phyloP scores from a whole-genome alignment of 495 filamentous ascomycete genomes.

The Penicillium arizonense region DNA sequence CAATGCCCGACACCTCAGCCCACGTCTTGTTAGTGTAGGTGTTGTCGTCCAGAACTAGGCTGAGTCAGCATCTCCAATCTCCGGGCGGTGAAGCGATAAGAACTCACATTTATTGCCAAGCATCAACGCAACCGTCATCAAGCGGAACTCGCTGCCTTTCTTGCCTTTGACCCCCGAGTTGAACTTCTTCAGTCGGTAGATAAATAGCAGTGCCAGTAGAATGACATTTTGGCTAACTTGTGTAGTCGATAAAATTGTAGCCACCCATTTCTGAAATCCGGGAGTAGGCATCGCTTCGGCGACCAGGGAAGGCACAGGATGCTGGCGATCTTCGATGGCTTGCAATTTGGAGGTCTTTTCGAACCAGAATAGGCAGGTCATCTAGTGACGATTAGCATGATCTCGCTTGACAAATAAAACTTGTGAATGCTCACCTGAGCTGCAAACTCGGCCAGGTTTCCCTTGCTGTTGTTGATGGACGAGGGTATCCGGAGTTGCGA shows the following conservation, averaged over 20 bases:
- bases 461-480: slow-evolving; percentile 70
- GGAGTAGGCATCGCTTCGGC: slow-evolving; percentile 71
- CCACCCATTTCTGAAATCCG: slow-evolving; percentile 92
- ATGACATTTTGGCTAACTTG: slow-evolving; percentile 98
- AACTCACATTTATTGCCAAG: slow-evolving; percentile 92
- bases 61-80: slow-evolving; percentile 26
- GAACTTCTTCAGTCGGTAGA: slow-evolving; percentile 87
- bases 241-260: slow-evolving; percentile 85
- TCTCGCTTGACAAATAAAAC: not conserved
- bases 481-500: slow-evolving; percentile 69
- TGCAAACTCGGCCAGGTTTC: slow-evolving; percentile 76
- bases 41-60: slow-evolving; percentile 88
- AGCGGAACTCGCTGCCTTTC: slow-evolving; percentile 89
- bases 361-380: slow-evolving; percentile 98
- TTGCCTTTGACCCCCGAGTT: slow-evolving; percentile 87
- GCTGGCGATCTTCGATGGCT: slow-evolving; percentile 64
- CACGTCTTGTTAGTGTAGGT: slow-evolving; percentile 99
- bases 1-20: slow-evolving; percentile 96
- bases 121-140: slow-evolving; percentile 97
- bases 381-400: slow-evolving; percentile 45
- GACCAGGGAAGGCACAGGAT: slow-evolving; percentile 52
- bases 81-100: slow-evolving; percentile 27
- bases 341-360: slow-evolving; percentile 78
- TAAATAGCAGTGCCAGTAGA: slow-evolving; percentile 84
- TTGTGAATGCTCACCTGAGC: slow-evolving; percentile 59